phyloP scores from a whole-genome alignment of 2,329 filamentous ascomycete genomes.

The Daldinia sp. region DNA sequence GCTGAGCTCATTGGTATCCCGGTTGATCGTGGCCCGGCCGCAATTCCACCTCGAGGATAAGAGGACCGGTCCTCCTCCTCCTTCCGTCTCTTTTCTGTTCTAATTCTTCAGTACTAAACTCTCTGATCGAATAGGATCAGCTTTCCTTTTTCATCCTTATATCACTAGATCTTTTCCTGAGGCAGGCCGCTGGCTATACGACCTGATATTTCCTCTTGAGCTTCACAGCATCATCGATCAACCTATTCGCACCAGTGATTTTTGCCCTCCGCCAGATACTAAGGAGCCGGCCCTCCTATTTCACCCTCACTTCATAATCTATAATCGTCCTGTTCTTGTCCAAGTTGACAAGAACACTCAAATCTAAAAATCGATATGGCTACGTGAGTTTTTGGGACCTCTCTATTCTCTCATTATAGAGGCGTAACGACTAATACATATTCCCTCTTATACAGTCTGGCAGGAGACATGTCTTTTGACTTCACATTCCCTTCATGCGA shows the following conservation, averaged over 20 bases:
- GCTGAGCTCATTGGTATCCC: constrained; percentile 43
- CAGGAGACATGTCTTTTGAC: constrained; percentile 69
- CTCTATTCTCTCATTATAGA: constrained; percentile 8
- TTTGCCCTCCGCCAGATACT: not conserved
- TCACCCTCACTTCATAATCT: constrained; percentile 39
- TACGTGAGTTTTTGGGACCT: constrained; percentile 49
- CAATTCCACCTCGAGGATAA: constrained; percentile 45
- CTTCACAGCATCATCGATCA: constrained; percentile 38
- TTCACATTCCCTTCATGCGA: constrained; percentile 65
- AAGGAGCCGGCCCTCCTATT: constrained; percentile 47
- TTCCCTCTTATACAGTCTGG: constrained; percentile 60
- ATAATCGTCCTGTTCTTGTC: constrained; percentile 44
- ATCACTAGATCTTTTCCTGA: constrained; percentile 43
- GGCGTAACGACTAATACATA: constrained; percentile 44
- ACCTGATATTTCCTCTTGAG: constrained; percentile 41
- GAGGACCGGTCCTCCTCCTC: constrained; percentile 44
- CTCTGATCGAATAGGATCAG: constrained; percentile 44
- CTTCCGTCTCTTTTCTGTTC: constrained; percentile 35
- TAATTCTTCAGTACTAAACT: constrained; percentile 44
- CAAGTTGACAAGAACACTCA: constrained; percentile 39
- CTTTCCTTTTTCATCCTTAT: constrained; percentile 40
- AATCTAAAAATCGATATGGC: constrained; percentile 49
- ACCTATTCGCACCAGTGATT: constrained; percentile 32
- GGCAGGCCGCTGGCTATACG: constrained; percentile 36
- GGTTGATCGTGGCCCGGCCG: constrained; percentile 40